These are phyloP conservation scores for Malus hybrid DNA, from an alignment of 331 rosid genomes.

Conservation along the genomic window DNA sequence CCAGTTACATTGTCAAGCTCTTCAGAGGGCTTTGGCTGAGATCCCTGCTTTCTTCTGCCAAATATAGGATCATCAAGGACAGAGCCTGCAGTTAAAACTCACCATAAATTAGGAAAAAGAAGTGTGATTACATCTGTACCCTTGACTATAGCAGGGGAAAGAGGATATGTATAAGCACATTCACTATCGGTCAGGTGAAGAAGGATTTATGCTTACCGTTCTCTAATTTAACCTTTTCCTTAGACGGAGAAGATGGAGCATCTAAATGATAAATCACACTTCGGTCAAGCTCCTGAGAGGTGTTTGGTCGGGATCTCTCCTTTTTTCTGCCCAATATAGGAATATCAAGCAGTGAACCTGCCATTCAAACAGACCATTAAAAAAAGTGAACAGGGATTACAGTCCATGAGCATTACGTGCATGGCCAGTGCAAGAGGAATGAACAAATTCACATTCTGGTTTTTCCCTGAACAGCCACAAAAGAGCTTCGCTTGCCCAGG, in stretches of 20 bases:
- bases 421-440: not conserved
- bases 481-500: not conserved
- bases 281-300: conserved; percentile 37
- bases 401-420: not conserved
- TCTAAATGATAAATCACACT: conserved; percentile 34
- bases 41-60: conserved; percentile 37
- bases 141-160: not conserved
- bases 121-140: not conserved
- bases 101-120: not conserved
- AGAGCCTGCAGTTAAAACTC: conserved; percentile 40
- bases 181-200: not conserved
- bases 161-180: not conserved
- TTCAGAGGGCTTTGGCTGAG: conserved; percentile 44
- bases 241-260: conserved; percentile 35
- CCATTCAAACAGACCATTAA: conserved; percentile 13
- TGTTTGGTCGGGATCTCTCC: conserved; percentile 48
- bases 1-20: conserved; percentile 27
- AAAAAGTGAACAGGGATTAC: not conserved
- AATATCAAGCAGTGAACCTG: conserved; percentile 44
- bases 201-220: conserved; percentile 21
- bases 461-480: not conserved
- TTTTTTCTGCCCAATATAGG: conserved; percentile 38
- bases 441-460: not conserved
- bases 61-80: conserved; percentile 33
- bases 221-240: conserved; percentile 26